These are phyloP conservation scores for Penicillium rolfsii DNA, from an alignment of 2,329 filamentous ascomycete species.

Conservation along the genomic window DNA sequence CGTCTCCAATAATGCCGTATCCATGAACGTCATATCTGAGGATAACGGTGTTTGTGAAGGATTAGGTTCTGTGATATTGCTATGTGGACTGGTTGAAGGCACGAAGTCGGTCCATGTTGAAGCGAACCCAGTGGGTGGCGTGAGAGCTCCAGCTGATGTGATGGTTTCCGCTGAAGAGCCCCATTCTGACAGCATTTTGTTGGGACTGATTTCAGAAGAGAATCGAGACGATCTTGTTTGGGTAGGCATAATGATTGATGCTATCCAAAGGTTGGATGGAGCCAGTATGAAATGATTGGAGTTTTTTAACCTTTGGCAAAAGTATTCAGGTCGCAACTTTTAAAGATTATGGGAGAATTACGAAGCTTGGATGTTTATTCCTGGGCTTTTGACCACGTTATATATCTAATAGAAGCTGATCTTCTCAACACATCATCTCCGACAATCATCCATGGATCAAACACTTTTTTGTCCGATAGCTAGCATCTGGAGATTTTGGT, in stretches of 20 bases:
- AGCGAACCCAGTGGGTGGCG: neutral
- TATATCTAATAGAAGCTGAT: neutral
- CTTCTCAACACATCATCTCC: neutral
- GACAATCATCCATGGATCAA: neutral
- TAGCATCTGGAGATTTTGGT: neutral
- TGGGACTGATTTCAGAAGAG: neutral
- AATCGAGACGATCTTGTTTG: neutral
- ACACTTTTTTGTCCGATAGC: neutral
- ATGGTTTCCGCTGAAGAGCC: neutral
- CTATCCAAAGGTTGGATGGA: neutral
- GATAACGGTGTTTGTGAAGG: neutral
- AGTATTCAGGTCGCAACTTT: neutral
- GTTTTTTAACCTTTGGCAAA: neutral
- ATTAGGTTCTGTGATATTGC: neutral
- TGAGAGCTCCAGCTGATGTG: neutral
- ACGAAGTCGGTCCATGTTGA: neutral
- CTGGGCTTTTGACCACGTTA: neutral
- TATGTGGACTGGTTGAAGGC: neutral
- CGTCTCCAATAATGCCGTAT: neutral
- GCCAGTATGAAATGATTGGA: neutral
- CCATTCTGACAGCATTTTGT: neutral
- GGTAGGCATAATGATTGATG: neutral
- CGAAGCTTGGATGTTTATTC: neutral
- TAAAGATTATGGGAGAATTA: neutral
- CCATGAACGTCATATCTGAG: neutral